These are phyloP conservation scores for Paxillus ammoniavirescens DNA, from an alignment of 768 basidiomycete genomes.

Conservation along the genomic window DNA sequence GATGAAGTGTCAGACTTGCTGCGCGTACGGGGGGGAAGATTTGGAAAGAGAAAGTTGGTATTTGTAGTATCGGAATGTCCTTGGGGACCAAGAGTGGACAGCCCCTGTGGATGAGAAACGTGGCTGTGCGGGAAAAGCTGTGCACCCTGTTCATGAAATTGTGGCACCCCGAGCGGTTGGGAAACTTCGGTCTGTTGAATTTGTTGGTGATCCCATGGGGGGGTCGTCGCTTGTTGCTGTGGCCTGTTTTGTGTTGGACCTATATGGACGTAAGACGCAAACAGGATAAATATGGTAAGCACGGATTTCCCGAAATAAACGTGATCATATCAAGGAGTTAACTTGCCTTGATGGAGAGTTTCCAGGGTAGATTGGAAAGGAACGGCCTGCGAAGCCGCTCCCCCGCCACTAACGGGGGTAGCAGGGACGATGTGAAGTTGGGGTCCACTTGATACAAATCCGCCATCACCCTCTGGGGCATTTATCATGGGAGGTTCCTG, in stretches of 20 bases:
- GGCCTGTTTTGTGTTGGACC: conserved; percentile 30
- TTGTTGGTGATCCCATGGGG: conserved; percentile 36
- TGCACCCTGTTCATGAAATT: conserved; percentile 27
- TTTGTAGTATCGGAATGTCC: conserved; percentile 34
- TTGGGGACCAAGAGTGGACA: conserved; percentile 33
- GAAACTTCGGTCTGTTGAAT: conserved; percentile 33
- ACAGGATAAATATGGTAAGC: conserved; percentile 27
- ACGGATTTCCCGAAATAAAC: conserved; percentile 31
- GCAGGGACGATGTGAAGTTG: conserved; percentile 80
- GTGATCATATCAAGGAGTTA: conserved; percentile 26
- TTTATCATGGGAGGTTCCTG: conserved; percentile 53
- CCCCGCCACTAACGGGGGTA: conserved; percentile 72
- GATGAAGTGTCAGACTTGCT: conserved; percentile 60
- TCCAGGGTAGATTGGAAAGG: conserved; percentile 53
- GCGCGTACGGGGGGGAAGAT: conserved; percentile 42
- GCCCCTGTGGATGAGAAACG: conserved; percentile 33
- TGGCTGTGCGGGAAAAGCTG: conserved; percentile 36
- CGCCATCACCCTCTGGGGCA: conserved; percentile 58
- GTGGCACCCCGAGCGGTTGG: conserved; percentile 30
- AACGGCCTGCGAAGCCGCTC: conserved; percentile 41
- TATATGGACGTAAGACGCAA: conserved; percentile 28
- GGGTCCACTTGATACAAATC: conserved; percentile 48
- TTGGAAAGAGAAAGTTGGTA: conserved; percentile 39
- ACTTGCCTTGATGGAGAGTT: conserved; percentile 55
- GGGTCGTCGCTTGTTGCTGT: conserved; percentile 34